Conservation (phyloP, 225 moss, liverwort and hornwort genomes). For the Bryoerythrophyllum caledonicum region DNA sequence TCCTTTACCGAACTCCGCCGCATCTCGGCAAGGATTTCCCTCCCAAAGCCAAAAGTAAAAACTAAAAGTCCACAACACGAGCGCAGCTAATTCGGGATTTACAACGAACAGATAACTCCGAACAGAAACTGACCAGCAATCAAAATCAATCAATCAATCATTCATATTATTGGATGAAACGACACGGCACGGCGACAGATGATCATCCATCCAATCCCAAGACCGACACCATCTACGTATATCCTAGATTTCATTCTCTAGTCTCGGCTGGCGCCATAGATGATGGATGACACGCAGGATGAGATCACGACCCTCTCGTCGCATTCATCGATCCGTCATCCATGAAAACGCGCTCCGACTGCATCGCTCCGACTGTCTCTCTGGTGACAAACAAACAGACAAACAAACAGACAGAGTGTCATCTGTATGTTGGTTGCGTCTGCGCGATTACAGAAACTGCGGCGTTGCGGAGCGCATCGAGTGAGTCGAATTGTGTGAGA, state of each 20-base stretch:
- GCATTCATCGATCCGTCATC: background rate
- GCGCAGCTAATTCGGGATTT: background rate
- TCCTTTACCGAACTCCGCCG: no score
- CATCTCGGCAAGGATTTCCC: no score
- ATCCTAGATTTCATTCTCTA: no score
- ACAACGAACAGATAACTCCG: background rate
- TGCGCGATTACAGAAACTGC: background rate
- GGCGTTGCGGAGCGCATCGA: no score
- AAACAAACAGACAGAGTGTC: background rate
- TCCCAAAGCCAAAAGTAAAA: no score
- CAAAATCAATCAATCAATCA: background rate
- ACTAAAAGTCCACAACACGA: background rate
- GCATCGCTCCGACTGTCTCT: constrained; percentile 30
- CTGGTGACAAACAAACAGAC: background rate
- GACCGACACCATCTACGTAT: no score
- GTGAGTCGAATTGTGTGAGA: background rate
- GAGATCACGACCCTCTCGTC: no score
- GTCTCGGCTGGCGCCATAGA: no score
- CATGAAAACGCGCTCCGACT: constrained; percentile 30
- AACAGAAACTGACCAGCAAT: background rate
- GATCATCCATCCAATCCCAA: background rate
- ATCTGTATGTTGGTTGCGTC: constrained; percentile 19
- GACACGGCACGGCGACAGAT: background rate
- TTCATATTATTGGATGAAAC: no score
- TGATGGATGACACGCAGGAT: no score